Conservation (phyloP, 345 rosid genomes). For the Populus pruinosa region DNA sequence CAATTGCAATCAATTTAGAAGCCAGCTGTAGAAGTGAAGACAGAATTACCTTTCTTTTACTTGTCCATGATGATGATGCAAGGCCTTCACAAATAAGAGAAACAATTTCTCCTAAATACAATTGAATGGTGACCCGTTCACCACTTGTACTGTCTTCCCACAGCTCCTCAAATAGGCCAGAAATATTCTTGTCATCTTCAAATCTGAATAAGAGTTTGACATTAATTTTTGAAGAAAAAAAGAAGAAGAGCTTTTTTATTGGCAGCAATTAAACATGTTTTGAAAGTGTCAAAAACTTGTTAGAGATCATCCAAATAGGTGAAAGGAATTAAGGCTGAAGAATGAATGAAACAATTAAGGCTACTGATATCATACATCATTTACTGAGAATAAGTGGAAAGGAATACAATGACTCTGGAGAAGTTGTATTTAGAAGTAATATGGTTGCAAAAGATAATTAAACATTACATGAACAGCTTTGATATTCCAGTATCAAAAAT, state of each 20-base stretch:
- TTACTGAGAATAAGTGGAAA: neutral
- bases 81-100: slow-evolving; percentile 69
- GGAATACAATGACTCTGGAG: neutral
- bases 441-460: neutral
- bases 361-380: neutral
- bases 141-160: slow-evolving; percentile 96
- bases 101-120: slow-evolving; percentile 78
- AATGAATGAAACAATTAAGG: neutral
- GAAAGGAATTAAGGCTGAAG: too few species aligned
- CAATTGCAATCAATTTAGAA: slow-evolving; percentile 6
- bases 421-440: neutral
- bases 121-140: slow-evolving; percentile 73
- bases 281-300: too few species aligned
- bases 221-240: neutral
- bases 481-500: neutral
- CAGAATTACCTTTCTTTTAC: slow-evolving; percentile 64
- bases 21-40: slow-evolving; percentile 7
- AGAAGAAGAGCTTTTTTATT: neutral
- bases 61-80: slow-evolving; percentile 81
- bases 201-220: slow-evolving; percentile 51
- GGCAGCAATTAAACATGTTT: neutral
- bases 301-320: too few species aligned
- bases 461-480: neutral
- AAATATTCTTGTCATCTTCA: slow-evolving; percentile 83
- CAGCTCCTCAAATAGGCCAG: slow-evolving; percentile 84